Conservation (phyloP, 139 green algal species). For the Desmodesmus armatus region DNA sequence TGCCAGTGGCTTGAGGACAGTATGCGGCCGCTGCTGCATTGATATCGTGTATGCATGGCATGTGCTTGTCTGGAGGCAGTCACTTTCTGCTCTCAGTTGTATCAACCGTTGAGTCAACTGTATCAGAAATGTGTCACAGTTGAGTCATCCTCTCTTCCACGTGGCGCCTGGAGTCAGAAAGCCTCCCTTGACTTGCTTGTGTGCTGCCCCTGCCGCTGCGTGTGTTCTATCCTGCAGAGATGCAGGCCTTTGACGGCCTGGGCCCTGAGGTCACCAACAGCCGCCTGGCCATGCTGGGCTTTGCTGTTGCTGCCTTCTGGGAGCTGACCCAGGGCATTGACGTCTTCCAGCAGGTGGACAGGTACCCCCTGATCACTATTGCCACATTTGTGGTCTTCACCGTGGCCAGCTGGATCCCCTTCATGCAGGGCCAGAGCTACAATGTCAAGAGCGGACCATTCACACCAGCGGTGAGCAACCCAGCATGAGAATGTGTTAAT, state of each 20-base stretch:
- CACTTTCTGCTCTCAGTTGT: too few species aligned
- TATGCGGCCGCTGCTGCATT: too few species aligned
- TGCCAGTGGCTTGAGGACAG: too few species aligned
- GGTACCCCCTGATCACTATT: slow-evolving; percentile 37
- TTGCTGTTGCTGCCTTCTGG: slow-evolving; percentile 45
- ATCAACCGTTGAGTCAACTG: too few species aligned
- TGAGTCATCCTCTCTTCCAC: too few species aligned
- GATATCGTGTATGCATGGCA: too few species aligned
- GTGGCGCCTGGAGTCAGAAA: too few species aligned
- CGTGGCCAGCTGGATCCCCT: slow-evolving; percentile 55
- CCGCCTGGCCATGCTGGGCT: slow-evolving; percentile 43
- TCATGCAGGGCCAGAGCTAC: slow-evolving; percentile 54
- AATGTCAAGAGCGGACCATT: slow-evolving; percentile 53
- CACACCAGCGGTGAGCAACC: slow-evolving; percentile 28
- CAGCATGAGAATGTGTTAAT: background rate
- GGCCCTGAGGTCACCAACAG: slow-evolving; percentile 42
- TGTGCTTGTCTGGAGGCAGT: too few species aligned
- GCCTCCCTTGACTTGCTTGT: too few species aligned
- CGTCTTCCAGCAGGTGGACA: slow-evolving; percentile 36
- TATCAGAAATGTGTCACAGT: too few species aligned
- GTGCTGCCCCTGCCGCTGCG: background rate
- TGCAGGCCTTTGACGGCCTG: slow-evolving; percentile 57
- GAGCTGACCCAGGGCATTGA: slow-evolving; percentile 43
- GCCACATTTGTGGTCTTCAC: slow-evolving; percentile 45
- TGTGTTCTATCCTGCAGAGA: slow-evolving; percentile 39